These are phyloP conservation scores for Mallotus japonicus DNA, from an alignment of 441 rosid species.

Conservation along the genomic window DNA sequence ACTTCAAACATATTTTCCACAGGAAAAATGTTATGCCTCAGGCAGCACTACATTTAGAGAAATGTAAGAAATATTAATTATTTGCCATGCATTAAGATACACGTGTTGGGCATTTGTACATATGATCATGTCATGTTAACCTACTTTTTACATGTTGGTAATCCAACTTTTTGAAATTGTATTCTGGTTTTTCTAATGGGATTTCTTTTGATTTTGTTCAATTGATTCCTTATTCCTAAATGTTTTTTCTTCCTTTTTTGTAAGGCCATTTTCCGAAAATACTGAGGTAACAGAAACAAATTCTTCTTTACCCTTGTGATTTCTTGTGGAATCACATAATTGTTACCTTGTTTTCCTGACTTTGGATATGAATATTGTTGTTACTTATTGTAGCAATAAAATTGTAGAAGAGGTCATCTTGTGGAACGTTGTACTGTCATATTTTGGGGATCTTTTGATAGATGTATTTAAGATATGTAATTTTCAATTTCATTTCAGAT, in stretches of 20 bases:
- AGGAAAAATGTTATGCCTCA: neutral
- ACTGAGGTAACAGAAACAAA: neutral
- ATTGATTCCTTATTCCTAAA: conserved; percentile 7
- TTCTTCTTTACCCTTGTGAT: neutral
- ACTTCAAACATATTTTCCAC: neutral
- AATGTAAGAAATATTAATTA: neutral
- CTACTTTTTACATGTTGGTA: neutral
- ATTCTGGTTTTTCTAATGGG: neutral
- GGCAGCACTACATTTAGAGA: neutral
- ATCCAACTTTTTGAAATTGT: neutral
- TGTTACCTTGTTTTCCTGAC: neutral
- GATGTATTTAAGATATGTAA: neutral
- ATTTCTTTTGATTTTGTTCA: neutral
- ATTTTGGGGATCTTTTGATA: neutral
- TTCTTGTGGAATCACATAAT: conserved; percentile 2
- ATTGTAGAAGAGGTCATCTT: neutral
- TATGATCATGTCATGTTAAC: neutral
- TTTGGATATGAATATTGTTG: neutral
- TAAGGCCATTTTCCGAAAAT: neutral
- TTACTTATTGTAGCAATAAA: neutral
- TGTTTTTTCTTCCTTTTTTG: neutral
- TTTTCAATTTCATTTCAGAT: neutral
- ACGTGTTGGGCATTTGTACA: neutral
- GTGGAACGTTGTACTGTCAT: neutral
- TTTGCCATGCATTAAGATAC: neutral